Evolutionary conservation across 2,329 filamentous ascomycete genomes (phyloP).

Genomic region (Harringtonia aguacate): DNA sequence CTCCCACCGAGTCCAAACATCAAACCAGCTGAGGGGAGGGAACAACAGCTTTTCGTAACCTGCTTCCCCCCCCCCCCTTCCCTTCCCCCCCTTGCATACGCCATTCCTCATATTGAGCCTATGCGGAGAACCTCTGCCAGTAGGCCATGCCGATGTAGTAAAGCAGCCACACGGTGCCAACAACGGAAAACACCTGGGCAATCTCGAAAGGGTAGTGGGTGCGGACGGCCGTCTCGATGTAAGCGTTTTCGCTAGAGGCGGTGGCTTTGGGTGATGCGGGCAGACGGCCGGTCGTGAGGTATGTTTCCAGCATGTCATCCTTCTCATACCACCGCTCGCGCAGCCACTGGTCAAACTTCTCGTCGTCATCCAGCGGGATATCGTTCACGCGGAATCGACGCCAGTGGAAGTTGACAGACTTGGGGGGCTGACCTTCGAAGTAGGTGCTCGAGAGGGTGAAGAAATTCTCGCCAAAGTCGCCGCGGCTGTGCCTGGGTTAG

Average conservation of each 20-base stretch:
- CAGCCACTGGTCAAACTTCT: constrained; percentile 76
- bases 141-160: constrained; percentile 1
- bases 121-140: background rate
- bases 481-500: constrained; percentile 41
- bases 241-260: constrained; percentile 18
- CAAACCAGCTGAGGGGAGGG: too few species aligned
- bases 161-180: constrained; percentile 15
- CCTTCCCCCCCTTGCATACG: background rate
- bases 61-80: too few species aligned
- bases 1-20: too few species aligned
- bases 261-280: constrained; percentile 49
- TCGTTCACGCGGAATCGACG: constrained; percentile 69
- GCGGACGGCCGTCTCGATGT: constrained; percentile 48
- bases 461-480: constrained; percentile 78
- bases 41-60: too few species aligned
- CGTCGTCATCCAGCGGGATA: constrained; percentile 66
- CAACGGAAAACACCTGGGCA: constrained; percentile 40
- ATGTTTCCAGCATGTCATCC: constrained; percentile 78
- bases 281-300: constrained; percentile 66
- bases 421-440: constrained; percentile 78
- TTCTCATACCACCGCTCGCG: constrained; percentile 85
- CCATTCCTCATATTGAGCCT: background rate
- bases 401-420: constrained; percentile 96
- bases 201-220: constrained; percentile 44
- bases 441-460: constrained; percentile 83